phyloP scores from a whole-genome alignment of 1,139 yeast species.

The Geotrichum carabidarum region DNA sequence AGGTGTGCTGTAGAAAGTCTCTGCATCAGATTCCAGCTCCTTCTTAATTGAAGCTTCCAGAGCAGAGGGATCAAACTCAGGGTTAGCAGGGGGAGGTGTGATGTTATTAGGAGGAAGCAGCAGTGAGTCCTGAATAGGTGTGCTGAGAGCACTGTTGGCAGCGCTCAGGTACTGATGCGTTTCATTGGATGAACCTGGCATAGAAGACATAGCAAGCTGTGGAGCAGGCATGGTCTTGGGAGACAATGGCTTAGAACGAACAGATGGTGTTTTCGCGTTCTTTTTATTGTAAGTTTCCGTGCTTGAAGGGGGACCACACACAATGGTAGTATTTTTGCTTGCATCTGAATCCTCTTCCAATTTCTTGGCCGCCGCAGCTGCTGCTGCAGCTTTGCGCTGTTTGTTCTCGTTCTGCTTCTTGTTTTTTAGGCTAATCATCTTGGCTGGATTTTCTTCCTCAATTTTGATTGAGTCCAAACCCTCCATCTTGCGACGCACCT shows the following conservation, averaged over 20 bases:
- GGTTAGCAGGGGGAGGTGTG: neutral
- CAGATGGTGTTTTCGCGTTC: neutral
- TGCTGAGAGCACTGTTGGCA: neutral
- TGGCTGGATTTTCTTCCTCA: slow-evolving; percentile 19
- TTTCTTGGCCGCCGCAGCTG: neutral
- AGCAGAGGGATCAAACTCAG: slow-evolving; percentile 4
- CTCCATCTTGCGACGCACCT: slow-evolving; percentile 14
- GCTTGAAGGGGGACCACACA: neutral
- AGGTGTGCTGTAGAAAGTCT: slow-evolving; percentile 6
- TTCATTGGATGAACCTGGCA: neutral
- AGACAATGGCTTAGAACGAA: neutral
- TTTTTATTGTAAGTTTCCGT: neutral
- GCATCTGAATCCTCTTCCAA: neutral
- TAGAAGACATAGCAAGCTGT: too few species aligned
- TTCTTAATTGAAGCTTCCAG: slow-evolving; percentile 4
- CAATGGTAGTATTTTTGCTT: neutral
- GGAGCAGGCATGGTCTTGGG: neutral
- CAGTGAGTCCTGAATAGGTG: neutral
- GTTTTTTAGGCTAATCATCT: slow-evolving; percentile 13
- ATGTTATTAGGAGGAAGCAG: neutral
- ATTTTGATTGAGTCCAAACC: slow-evolving; percentile 15
- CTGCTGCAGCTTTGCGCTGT: neutral
- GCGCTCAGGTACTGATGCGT: neutral
- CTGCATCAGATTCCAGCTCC: slow-evolving; percentile 1
- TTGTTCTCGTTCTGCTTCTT: slow-evolving; percentile 7